phyloP scores from a whole-genome alignment of 345 rosid genomes.

The Moringa oleifera region DNA sequence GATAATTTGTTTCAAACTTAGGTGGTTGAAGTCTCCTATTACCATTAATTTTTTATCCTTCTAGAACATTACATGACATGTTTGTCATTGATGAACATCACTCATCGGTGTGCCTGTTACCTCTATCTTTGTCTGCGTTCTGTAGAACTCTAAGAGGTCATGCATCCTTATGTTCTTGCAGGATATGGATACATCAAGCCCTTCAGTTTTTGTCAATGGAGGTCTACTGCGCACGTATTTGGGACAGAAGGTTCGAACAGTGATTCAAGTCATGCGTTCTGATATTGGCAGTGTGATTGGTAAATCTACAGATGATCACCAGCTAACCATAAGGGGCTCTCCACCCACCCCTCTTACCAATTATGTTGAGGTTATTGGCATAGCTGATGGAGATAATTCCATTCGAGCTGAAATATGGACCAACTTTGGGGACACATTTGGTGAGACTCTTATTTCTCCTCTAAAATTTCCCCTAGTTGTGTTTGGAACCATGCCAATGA shows the following conservation, averaged over 20 bases:
- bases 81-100: background rate
- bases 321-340: slow-evolving; percentile 55
- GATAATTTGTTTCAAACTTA: no score
- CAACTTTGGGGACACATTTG: slow-evolving; percentile 72
- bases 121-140: no score
- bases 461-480: background rate
- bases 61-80: background rate
- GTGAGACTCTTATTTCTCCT: slow-evolving; percentile 26
- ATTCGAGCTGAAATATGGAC: slow-evolving; percentile 68
- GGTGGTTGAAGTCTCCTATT: background rate
- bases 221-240: slow-evolving; percentile 45
- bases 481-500: background rate
- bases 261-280: slow-evolving; percentile 54
- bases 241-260: slow-evolving; percentile 67
- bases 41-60: background rate
- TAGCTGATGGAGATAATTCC: slow-evolving; percentile 58
- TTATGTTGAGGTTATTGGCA: slow-evolving; percentile 82
- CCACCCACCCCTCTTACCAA: slow-evolving; percentile 42
- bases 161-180: background rate
- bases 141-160: background rate
- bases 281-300: slow-evolving; percentile 52
- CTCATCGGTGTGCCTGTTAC: no score
- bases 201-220: slow-evolving; percentile 85
- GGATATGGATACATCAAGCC: slow-evolving; percentile 73
- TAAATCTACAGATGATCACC: slow-evolving; percentile 64